Percentiles rank a stretch among this genome's conserved stretches.
Evolutionary conservation across 306 rosid species (phyloP).

Genomic region (Dryas octopetala): DNA sequence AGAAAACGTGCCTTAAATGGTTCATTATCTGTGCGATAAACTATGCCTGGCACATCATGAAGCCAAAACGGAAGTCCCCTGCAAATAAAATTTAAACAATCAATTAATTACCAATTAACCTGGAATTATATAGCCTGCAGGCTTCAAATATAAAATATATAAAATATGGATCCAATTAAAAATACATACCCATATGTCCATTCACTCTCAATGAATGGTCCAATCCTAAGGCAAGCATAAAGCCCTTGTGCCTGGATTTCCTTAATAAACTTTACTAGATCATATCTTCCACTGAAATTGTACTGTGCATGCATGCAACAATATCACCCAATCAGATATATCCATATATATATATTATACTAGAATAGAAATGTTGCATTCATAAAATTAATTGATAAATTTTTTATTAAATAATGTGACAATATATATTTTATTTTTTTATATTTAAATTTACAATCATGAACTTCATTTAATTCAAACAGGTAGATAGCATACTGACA

Average conservation of each 20-base stretch:
- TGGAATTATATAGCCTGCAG: too few species aligned
- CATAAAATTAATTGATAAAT: too few species aligned
- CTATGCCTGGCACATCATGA: slow-evolving; percentile 66
- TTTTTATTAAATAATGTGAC: too few species aligned
- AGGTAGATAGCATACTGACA: too few species aligned
- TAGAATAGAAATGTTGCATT: too few species aligned
- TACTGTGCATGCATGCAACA: slow-evolving; percentile 33
- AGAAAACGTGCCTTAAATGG: slow-evolving; percentile 59
- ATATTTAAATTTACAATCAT: too few species aligned
- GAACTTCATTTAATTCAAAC: too few species aligned
- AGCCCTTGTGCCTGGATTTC: slow-evolving; percentile 76
- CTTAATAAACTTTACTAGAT: slow-evolving; percentile 66
- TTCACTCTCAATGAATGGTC: slow-evolving; percentile 84
- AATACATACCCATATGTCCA: slow-evolving; percentile 65
- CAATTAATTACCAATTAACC: too few species aligned
- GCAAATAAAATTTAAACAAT: slow-evolving; percentile 2
- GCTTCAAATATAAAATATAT: too few species aligned
- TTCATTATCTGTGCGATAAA: slow-evolving; percentile 67
- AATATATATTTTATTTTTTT: too few species aligned
- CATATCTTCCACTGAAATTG: slow-evolving; percentile 63
- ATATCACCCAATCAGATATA: neutral
- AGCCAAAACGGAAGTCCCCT: slow-evolving; percentile 85
- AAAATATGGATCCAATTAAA: too few species aligned
- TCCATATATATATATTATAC: too few species aligned
- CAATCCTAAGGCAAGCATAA: slow-evolving; percentile 71